Conservation (phyloP, 805 yeast species). For the Wickerhamiella shivajii region DNA sequence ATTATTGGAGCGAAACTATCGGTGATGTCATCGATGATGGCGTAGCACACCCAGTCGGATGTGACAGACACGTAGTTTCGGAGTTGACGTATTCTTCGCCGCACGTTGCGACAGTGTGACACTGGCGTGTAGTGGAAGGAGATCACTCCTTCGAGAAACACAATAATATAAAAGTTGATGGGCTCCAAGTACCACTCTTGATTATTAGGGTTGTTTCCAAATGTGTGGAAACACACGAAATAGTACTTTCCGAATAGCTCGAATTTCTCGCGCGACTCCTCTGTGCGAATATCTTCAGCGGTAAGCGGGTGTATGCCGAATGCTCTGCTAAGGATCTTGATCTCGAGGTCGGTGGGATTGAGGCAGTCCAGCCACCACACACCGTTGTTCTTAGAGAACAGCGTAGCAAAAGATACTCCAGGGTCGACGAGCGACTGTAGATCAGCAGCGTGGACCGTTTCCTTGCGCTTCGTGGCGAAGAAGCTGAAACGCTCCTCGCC, state of each 20-base stretch:
- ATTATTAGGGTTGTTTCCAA: conserved; percentile 48
- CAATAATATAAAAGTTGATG: conserved; percentile 40
- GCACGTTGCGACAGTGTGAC: conserved; percentile 39
- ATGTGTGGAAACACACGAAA: conserved; percentile 91
- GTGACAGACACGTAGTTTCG: conserved; percentile 41
- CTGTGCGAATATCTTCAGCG: conserved; percentile 92
- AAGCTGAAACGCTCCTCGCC: conserved; percentile 53
- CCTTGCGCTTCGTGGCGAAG: conserved; percentile 66
- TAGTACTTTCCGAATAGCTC: conserved; percentile 78
- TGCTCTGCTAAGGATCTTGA: conserved; percentile 82
- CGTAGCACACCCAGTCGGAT: conserved; percentile 49
- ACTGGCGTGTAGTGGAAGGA: conserved; percentile 44
- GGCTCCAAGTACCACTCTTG: conserved; percentile 56
- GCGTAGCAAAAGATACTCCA: conserved; percentile 43
- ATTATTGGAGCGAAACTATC: conserved; percentile 47
- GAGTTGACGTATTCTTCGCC: conserved; percentile 45
- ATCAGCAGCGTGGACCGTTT: conserved; percentile 77
- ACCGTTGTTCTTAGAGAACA: conserved; percentile 55
- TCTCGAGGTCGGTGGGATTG: conserved; percentile 88
- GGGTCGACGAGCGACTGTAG: conserved; percentile 48
- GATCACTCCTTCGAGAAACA: conserved; percentile 39
- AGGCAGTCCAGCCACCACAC: conserved; percentile 95
- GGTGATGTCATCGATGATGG: conserved; percentile 47
- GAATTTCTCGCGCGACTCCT: conserved; percentile 84
- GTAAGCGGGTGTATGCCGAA: conserved; percentile 96